These are phyloP conservation scores for Plectosphaerella plurivora DNA, from an alignment of 2,329 filamentous ascomycete genomes.

Conservation along the genomic window DNA sequence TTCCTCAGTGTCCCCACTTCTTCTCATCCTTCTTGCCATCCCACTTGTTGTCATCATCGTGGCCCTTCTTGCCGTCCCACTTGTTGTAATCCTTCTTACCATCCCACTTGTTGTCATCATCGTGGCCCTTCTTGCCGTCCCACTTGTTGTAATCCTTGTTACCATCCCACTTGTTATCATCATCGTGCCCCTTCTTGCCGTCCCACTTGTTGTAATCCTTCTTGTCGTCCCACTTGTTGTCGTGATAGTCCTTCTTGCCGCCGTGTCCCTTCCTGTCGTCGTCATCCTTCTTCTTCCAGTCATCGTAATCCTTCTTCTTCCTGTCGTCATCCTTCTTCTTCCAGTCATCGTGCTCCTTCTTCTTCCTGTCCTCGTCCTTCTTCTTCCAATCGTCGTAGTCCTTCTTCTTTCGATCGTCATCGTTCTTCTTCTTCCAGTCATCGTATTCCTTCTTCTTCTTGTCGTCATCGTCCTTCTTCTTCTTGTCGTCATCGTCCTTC, in stretches of 20 bases:
- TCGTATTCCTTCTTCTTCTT: too few species aligned
- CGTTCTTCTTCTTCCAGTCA: too few species aligned
- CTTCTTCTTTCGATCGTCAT: too few species aligned
- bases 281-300: background rate
- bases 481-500: too few species aligned
- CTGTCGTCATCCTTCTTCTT: background rate
- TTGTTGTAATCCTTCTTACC: background rate
- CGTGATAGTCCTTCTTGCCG: too few species aligned
- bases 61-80: background rate
- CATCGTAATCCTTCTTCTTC: background rate
- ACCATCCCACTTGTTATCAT: background rate
- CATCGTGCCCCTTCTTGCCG: too few species aligned
- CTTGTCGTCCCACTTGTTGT: background rate
- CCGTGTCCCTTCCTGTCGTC: background rate
- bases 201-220: constrained; percentile 1
- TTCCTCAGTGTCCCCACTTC: too few species aligned
- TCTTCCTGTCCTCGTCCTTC: background rate
- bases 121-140: background rate
- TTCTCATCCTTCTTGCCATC: constrained; percentile 5
- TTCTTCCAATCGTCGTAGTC: too few species aligned
- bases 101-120: constrained; percentile 5
- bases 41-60: constrained; percentile 1
- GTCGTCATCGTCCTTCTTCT: too few species aligned
- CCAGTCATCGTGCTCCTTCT: constrained; percentile 2
- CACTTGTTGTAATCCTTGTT: background rate